These are phyloP conservation scores for Phaeosphaeriaceae sp. DNA, from an alignment of 2,329 filamentous ascomycete species.

Conservation along the genomic window DNA sequence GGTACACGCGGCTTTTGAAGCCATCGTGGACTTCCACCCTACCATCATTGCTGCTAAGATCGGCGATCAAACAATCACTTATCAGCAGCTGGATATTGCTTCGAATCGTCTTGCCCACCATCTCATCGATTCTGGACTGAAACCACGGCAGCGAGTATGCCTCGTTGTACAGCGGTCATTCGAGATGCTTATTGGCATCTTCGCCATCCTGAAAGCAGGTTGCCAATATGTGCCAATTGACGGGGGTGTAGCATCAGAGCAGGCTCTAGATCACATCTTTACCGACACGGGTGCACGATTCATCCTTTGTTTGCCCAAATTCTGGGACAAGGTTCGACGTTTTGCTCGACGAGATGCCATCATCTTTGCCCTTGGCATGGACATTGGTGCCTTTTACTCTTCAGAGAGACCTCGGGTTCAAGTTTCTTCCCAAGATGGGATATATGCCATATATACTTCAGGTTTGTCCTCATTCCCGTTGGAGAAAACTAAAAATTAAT, in stretches of 20 bases:
- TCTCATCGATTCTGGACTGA: conserved; percentile 35
- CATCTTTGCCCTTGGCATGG: conserved; percentile 23
- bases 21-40: conserved; percentile 32
- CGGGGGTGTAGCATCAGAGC: conserved; percentile 51
- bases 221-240: conserved; percentile 67
- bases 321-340: conserved; percentile 32
- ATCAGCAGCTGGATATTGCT: conserved; percentile 35
- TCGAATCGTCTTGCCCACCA: conserved; percentile 42
- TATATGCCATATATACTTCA: conserved; percentile 61
- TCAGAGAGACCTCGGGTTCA: conserved; percentile 20
- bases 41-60: conserved; percentile 29
- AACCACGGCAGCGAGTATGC: conserved; percentile 56
- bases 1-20: conserved; percentile 38
- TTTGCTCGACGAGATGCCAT: conserved; percentile 18
- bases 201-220: conserved; percentile 63
- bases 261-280: conserved; percentile 56
- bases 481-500: not conserved
- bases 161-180: conserved; percentile 62
- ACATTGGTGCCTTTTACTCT: conserved; percentile 21
- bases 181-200: conserved; percentile 64
- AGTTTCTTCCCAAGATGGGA: conserved; percentile 32
- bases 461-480: conserved; percentile 15
- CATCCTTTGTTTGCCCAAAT: conserved; percentile 56
- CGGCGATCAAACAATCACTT: conserved; percentile 31
- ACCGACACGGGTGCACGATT: conserved; percentile 54